Percentiles rank a stretch among this genome's conserved stretches.
These are phyloP conservation scores for Kwoniella dejecticola DNA, from an alignment of 768 basidiomycete species.

Conservation along the genomic window DNA sequence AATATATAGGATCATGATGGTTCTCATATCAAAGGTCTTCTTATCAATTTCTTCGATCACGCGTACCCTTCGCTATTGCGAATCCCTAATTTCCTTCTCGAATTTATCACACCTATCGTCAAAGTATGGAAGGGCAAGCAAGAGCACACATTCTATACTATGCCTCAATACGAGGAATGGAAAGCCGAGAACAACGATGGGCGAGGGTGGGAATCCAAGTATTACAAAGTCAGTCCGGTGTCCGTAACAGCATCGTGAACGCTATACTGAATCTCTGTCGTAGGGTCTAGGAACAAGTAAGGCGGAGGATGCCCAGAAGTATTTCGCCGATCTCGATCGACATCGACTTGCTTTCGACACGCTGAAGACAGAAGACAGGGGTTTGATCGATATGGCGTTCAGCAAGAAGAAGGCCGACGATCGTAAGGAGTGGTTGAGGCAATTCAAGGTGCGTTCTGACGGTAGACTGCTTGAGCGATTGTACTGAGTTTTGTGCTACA, in stretches of 20 bases:
- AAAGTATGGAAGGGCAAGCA: slow-evolving; percentile 80
- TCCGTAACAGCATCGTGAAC: too few species aligned
- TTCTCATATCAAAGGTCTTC: slow-evolving; percentile 99
- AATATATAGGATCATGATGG: slow-evolving; percentile 91
- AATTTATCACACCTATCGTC: slow-evolving; percentile 98
- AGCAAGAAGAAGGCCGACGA: slow-evolving; percentile 99
- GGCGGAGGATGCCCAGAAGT: slow-evolving; percentile 84
- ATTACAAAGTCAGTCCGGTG: slow-evolving; percentile 79
- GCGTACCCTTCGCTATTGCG: slow-evolving; percentile 93
- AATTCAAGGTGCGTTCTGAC: slow-evolving; percentile 70
- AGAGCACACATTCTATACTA: slow-evolving; percentile 87
- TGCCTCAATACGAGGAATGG: slow-evolving; percentile 96
- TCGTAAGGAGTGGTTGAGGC: slow-evolving; percentile 95
- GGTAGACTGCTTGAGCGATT: not conserved
- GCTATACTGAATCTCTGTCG: too few species aligned
- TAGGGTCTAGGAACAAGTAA: slow-evolving; percentile 95
- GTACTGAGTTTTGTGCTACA: slow-evolving; percentile 51
- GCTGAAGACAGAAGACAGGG: slow-evolving; percentile 76
- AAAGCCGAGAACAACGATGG: slow-evolving; percentile 70
- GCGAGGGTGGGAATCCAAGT: slow-evolving; percentile 89
- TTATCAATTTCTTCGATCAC: slow-evolving; percentile 96
- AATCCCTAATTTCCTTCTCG: slow-evolving; percentile 87
- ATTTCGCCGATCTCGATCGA: slow-evolving; percentile 87
- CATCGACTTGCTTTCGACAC: slow-evolving; percentile 92
- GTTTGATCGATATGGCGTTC: slow-evolving; percentile 94